A percentile compares a stretch with the other conserved stretches of the same genome.
phyloP scores from a whole-genome alignment of 768 basidiomycete genomes.

The Sporobolomyces pararoseus region DNA sequence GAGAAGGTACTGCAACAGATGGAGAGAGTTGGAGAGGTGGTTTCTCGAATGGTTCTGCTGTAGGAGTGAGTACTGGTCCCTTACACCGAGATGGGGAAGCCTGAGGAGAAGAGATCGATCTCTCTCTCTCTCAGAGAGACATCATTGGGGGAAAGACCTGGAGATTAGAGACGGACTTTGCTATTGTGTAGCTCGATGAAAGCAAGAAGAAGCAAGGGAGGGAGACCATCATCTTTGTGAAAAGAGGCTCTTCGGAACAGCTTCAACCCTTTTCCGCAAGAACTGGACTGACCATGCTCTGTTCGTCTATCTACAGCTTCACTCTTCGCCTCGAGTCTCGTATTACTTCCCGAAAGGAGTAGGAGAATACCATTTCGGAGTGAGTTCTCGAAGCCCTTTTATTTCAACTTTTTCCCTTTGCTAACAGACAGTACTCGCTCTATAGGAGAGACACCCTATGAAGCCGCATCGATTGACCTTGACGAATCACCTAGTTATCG shows the following conservation, averaged over 20 bases:
- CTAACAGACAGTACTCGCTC: neutral
- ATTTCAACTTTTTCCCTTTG: neutral
- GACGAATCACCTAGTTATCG: constrained; percentile 91
- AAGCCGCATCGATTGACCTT: constrained; percentile 93
- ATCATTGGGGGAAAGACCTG: too few relatives aligned
- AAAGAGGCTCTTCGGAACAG: too few relatives aligned
- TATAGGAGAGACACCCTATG: constrained; percentile 95
- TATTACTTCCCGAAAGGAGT: constrained; percentile 94
- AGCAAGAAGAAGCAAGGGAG: too few relatives aligned
- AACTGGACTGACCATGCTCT: neutral
- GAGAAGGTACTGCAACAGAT: neutral
- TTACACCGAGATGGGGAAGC: neutral
- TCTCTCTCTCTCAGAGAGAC: too few relatives aligned
- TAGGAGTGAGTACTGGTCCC: constrained; percentile 45
- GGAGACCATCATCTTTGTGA: too few relatives aligned
- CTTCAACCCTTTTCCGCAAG: too few relatives aligned
- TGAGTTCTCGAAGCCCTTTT: constrained; percentile 52
- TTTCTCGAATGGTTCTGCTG: constrained; percentile 16
- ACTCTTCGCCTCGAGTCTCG: constrained; percentile 84
- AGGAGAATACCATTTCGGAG: constrained; percentile 94
- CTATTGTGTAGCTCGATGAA: too few relatives aligned
- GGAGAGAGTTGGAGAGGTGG: constrained; percentile 45
- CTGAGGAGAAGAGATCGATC: too few relatives aligned
- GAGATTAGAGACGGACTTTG: too few relatives aligned
- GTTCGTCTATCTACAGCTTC: constrained; percentile 45